Conservation (phyloP, 2,329 filamentous ascomycete genomes). For the Ascochyta rabiei region DNA sequence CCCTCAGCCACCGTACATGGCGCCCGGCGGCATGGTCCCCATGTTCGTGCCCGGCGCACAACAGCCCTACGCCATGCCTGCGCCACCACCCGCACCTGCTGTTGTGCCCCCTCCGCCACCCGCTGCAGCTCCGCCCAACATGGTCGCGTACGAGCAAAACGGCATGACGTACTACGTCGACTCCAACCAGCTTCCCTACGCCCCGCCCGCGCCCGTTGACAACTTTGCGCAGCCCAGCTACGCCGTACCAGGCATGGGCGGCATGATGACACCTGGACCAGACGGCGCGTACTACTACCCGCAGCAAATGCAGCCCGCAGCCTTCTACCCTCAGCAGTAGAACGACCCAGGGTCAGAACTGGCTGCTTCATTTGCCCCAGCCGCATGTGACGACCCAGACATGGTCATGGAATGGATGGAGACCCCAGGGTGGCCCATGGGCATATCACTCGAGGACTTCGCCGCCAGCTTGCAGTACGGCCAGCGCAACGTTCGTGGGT, state of each 20-base stretch:
- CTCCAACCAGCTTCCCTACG: constrained; percentile 66
- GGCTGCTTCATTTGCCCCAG: not conserved
- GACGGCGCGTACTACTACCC: constrained; percentile 63
- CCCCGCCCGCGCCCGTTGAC: constrained; percentile 58
- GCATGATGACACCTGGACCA: constrained; percentile 73
- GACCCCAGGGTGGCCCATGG: not conserved
- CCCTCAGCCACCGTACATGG: constrained; percentile 51
- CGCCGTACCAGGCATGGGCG: constrained; percentile 70
- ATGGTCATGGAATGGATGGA: not conserved
- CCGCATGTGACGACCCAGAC: not conserved
- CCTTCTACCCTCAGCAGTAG: constrained; percentile 63
- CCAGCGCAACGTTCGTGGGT: not conserved
- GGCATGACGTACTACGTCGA: constrained; percentile 98
- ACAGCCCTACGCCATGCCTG: constrained; percentile 53
- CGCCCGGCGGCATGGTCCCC: constrained; percentile 56
- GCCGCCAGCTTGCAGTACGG: not conserved
- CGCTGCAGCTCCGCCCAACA: constrained; percentile 54
- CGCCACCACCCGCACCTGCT: constrained; percentile 39
- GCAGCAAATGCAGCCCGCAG: constrained; percentile 55
- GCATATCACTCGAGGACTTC: not conserved
- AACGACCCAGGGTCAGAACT: not conserved
- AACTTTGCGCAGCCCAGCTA: constrained; percentile 55
- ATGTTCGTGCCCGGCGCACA: constrained; percentile 64
- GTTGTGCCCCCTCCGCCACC: constrained; percentile 44
- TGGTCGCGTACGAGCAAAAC: constrained; percentile 84